phyloP scores from a whole-genome alignment of 2,329 filamentous ascomycete species.

The Ophiostoma sp. region DNA sequence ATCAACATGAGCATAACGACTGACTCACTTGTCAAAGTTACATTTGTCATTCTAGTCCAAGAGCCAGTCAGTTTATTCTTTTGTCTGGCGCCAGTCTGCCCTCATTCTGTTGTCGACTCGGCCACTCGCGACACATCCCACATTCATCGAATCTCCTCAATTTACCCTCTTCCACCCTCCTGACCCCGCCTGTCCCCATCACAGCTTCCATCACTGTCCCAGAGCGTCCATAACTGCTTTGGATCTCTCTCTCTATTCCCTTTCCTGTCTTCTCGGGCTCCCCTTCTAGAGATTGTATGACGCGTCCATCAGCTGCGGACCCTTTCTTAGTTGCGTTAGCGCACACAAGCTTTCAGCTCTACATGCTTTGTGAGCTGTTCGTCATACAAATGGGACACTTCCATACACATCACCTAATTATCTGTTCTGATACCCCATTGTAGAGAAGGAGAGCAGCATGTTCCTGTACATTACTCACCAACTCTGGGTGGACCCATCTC shows the following conservation, averaged over 20 bases:
- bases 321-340: constrained; percentile 9
- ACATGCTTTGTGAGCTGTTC: background rate
- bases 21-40: background rate
- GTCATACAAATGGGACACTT: background rate
- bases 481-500: background rate
- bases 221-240: background rate
- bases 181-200: background rate
- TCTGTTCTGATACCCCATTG: background rate
- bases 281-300: constrained; percentile 11
- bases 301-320: constrained; percentile 13
- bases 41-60: background rate
- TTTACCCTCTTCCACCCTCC: background rate
- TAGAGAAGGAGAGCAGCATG: background rate
- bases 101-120: background rate
- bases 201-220: background rate
- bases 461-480: background rate
- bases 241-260: background rate
- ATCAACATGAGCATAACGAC: too few relatives aligned
- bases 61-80: too few relatives aligned
- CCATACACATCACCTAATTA: background rate
- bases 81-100: background rate
- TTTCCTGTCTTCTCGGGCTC: background rate
- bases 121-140: background rate
- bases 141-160: background rate
- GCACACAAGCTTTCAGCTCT: background rate